Base-by-base conservation (phyloP, 108 stramenopile genomes). In the Cyclostephanos tholiformis region DNA sequence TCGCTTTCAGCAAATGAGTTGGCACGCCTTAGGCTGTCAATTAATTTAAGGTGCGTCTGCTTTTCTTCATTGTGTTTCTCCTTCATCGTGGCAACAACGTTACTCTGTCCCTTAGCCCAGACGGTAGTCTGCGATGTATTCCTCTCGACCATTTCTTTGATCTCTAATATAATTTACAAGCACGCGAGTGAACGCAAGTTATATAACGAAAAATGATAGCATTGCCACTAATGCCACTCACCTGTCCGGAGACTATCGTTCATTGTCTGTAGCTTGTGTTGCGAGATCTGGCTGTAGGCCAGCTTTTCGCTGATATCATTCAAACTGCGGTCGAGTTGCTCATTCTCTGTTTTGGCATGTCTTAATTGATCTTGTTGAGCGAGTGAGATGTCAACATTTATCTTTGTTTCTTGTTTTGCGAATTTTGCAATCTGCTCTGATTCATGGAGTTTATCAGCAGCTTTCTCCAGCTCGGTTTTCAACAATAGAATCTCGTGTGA, bases 301-400 rank as follows among this genome's bases (percentile, higher is more conserved):
- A 78, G 70, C 20, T 56, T 65, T 26, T 78, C 70, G 27, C 58
- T 30, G n/a, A 48, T 65, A 20, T 81, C 80, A 59, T 60, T 67
- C 51, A 81, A 63, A 9, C 53, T 56, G 12, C 35, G 46, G 36
- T 72, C 57, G 6, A 81, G 56, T 23, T 66, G 56, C 22, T 81
- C 58, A 17, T 32, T 64, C 26, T 66, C 61, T 7, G 10, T 12
- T 22, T 75, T 65, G 5, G 26, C 41, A 32, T 55, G 63, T 17
- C 41, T 49, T 39, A 75, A 20, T 26, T 38, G 13, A 39, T 74
- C 63, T 19, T 64, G 51, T 6, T 63, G 51, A 39, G 32, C 20
- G 2, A 38, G 23, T 20, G 51, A 30, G 6, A 50, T 35, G 17
- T 81, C 80, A 14, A 38, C 32, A 46, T 55, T 69, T 17, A 58